These are phyloP conservation scores for Amanita rimosa DNA, from an alignment of 768 basidiomycete genomes.

Conservation along the genomic window DNA sequence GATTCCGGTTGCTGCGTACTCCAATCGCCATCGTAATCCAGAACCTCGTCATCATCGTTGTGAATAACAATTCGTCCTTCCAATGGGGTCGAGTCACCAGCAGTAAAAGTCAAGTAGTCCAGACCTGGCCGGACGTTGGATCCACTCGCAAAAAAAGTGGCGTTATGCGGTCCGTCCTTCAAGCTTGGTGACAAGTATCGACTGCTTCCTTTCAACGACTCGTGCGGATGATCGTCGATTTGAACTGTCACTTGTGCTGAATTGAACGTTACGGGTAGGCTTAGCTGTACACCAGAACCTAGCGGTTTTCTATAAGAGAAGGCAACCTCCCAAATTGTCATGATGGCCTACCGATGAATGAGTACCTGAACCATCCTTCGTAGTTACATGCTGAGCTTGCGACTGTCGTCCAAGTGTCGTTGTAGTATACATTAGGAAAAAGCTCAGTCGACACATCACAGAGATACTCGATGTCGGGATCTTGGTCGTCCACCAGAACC, in stretches of 20 bases:
- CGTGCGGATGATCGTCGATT: conserved; percentile 23
- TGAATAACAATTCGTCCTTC: conserved; percentile 23
- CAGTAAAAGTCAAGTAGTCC: conserved; percentile 28
- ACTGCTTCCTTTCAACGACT: conserved; percentile 19
- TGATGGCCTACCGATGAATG: conserved; percentile 22
- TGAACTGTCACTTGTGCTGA: conserved; percentile 20
- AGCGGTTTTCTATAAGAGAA: neutral
- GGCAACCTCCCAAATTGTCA: neutral
- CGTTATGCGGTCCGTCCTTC: conserved; percentile 24
- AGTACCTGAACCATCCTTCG: conserved; percentile 27
- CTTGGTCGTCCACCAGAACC: conserved; percentile 29
- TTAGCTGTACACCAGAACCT: conserved; percentile 24
- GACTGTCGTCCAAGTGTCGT: conserved; percentile 28
- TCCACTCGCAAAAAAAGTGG: conserved; percentile 22
- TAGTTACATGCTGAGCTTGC: conserved; percentile 16
- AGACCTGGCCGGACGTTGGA: conserved; percentile 18
- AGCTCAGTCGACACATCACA: conserved; percentile 22
- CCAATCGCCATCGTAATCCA: conserved; percentile 26
- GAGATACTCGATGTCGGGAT: conserved; percentile 22
- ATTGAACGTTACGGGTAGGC: conserved; percentile 11
- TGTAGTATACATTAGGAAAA: conserved; percentile 24
- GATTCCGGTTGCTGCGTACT: conserved; percentile 12
- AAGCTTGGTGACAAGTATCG: conserved; percentile 21
- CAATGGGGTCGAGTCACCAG: conserved; percentile 23
- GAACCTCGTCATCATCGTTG: conserved; percentile 21